Conservation (phyloP, 2,329 filamentous ascomycete species). For the Aureobasidium namibiae region DNA sequence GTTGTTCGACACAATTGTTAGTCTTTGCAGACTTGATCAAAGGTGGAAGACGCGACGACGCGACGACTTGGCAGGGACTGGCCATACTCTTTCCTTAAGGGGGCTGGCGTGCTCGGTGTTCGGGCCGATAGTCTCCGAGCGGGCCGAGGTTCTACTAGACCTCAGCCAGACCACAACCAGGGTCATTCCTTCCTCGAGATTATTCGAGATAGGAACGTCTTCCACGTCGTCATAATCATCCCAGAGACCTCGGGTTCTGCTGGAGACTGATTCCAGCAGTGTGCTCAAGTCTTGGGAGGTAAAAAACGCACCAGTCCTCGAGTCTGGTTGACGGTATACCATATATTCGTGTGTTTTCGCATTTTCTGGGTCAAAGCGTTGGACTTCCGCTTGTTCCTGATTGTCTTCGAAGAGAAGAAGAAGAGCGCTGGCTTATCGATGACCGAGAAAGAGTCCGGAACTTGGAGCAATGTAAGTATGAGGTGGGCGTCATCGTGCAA, state of each 20-base stretch:
- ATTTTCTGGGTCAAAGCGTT: too few relatives aligned
- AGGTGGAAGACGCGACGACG: conserved; percentile 8
- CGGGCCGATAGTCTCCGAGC: background rate
- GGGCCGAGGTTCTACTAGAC: background rate
- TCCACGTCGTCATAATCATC: background rate
- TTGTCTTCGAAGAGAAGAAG: too few relatives aligned
- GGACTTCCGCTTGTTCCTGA: background rate
- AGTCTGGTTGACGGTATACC: background rate
- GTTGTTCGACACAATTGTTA: background rate
- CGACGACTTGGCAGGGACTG: background rate
- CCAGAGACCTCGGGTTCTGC: background rate
- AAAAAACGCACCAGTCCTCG: too few relatives aligned
- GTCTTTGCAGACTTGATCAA: background rate
- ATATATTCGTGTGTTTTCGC: too few relatives aligned
- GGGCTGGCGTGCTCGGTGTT: conserved; percentile 1
- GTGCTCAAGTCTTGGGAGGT: background rate
- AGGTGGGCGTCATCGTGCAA: background rate
- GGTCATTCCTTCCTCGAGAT: background rate
- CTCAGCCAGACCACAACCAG: background rate
- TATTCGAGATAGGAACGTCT: background rate
- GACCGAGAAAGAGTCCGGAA: too few relatives aligned
- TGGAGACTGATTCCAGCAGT: background rate
- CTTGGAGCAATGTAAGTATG: background rate
- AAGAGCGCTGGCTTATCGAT: background rate
- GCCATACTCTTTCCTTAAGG: background rate